Evolutionary conservation across 345 rosid genomes (phyloP).

Genomic region (Trapa incisa): DNA sequence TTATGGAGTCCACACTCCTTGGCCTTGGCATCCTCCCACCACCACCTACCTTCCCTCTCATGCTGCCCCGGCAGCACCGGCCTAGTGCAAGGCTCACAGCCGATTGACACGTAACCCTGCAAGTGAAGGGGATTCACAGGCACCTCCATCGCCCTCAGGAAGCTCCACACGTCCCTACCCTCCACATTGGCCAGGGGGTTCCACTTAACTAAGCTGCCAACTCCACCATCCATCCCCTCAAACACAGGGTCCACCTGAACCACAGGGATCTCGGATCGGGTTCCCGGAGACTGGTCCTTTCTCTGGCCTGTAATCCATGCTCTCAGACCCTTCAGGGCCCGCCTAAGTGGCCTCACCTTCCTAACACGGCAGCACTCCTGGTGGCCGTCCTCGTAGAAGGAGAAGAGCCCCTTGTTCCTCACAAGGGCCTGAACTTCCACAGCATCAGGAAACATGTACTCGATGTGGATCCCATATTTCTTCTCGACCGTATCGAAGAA

Average conservation of each 20-base stretch:
- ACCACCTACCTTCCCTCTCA: constrained; percentile 99
- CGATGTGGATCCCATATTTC: constrained; percentile 62
- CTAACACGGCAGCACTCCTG: constrained; percentile 97
- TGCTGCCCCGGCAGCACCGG: constrained; percentile 92
- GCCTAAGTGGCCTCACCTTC: constrained; percentile 84
- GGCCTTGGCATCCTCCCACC: constrained; percentile 99
- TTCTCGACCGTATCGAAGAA: constrained; percentile 70
- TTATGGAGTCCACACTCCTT: constrained; percentile 96
- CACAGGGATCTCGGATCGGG: constrained; percentile 73
- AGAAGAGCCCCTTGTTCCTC: constrained; percentile 81
- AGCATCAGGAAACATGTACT: constrained; percentile 93
- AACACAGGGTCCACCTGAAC: constrained; percentile 89
- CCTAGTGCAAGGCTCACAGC: constrained; percentile 98
- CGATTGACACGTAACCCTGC: constrained; percentile 74
- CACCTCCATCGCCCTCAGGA: constrained; percentile 73
- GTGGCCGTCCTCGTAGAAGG: constrained; percentile 92
- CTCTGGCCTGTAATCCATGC: constrained; percentile 98
- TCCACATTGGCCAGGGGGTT: constrained; percentile 77
- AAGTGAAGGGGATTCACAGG: constrained; percentile 74
- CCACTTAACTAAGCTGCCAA: constrained; percentile 92
- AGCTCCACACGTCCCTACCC: constrained; percentile 71
- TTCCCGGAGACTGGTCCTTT: constrained; percentile 89
- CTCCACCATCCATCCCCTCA: constrained; percentile 81
- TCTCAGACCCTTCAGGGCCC: constrained; percentile 77
- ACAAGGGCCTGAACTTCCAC: constrained; percentile 88